A percentile compares a stretch with the other conserved stretches of the same genome.
phyloP scores from a whole-genome alignment of 1,284 basidiomycete species.

The Rhodotorula sp. region DNA sequence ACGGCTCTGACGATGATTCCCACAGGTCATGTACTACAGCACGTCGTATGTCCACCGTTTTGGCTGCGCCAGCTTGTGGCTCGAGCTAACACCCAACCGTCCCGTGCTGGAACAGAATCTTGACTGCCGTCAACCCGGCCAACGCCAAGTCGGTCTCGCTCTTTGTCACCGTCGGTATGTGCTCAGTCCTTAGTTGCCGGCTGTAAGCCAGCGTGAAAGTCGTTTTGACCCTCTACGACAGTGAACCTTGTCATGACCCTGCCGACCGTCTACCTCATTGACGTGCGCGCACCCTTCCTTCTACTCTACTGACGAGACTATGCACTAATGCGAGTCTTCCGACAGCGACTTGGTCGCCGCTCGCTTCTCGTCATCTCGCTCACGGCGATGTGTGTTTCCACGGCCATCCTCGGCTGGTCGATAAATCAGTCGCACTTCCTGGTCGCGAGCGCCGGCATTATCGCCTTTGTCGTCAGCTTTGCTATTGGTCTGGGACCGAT shows the following conservation, averaged over 20 bases:
- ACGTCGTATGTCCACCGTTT: not conserved
- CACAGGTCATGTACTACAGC: slow-evolving; percentile 28
- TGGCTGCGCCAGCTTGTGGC: not conserved
- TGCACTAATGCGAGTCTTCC: not conserved
- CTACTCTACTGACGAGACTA: not conserved
- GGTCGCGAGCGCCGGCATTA: slow-evolving; percentile 48
- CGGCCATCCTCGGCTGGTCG: slow-evolving; percentile 47
- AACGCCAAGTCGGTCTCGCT: slow-evolving; percentile 39
- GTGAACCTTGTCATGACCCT: slow-evolving; percentile 49
- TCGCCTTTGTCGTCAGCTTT: slow-evolving; percentile 52
- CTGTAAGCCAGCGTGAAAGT: not conserved
- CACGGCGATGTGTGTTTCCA: slow-evolving; percentile 46
- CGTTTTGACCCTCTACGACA: not conserved
- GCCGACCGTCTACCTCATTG: slow-evolving; percentile 51
- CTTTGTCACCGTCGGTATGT: slow-evolving; percentile 31
- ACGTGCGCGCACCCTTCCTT: slow-evolving; percentile 19
- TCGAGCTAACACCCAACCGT: not conserved
- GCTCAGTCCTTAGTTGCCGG: not conserved
- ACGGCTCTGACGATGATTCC: not conserved
- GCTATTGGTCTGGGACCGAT: slow-evolving; percentile 52
- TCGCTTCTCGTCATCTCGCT: slow-evolving; percentile 47
- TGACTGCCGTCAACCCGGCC: slow-evolving; percentile 42
- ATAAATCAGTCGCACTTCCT: slow-evolving; percentile 44
- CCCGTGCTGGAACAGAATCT: slow-evolving; percentile 20
- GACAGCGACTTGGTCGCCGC: slow-evolving; percentile 48